Percentiles rank a stretch among this genome's conserved stretches.
These are phyloP conservation scores for Sodiomyces alkalinus DNA, from an alignment of 2,329 filamentous ascomycete genomes.

Conservation along the genomic window DNA sequence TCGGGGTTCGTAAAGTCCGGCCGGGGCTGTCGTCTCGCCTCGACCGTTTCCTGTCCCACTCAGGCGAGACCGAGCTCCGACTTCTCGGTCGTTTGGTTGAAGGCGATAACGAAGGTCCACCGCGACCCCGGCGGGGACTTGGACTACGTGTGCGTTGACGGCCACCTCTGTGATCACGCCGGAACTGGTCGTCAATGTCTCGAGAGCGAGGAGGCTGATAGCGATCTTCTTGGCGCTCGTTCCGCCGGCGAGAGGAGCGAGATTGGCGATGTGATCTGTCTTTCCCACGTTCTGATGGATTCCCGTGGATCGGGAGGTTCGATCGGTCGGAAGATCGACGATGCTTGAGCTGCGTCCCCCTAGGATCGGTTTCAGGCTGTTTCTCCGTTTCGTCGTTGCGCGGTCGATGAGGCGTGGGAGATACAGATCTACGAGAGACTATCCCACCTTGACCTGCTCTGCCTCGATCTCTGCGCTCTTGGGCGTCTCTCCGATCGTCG, in stretches of 20 bases:
- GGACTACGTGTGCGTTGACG: constrained; percentile 2
- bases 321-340: constrained; percentile 6
- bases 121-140: constrained; percentile 1
- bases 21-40: constrained; percentile 6
- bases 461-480: constrained; percentile 24
- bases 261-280: constrained; percentile 14
- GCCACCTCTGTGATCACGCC: constrained; percentile 6
- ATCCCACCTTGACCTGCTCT: constrained; percentile 22
- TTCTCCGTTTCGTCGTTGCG: constrained; percentile 14
- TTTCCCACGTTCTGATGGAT: constrained; percentile 10
- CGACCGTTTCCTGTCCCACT: constrained; percentile 3
- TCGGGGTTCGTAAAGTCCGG: too few species aligned
- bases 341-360: constrained; percentile 5
- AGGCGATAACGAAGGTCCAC: constrained; percentile 2
- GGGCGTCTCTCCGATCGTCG: constrained; percentile 23
- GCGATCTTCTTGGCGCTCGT: constrained; percentile 3
- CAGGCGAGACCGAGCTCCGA: constrained; percentile 2
- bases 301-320: constrained; percentile 2
- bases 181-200: constrained; percentile 4
- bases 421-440: constrained; percentile 17
- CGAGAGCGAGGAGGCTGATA: constrained; percentile 6
- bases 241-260: constrained; percentile 6
- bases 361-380: constrained; percentile 6
- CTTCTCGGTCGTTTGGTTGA: constrained; percentile 6
- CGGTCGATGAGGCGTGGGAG: constrained; percentile 11